Conservation (phyloP, 768 basidiomycete genomes). For the Hebeloma cylindrosporum region DNA sequence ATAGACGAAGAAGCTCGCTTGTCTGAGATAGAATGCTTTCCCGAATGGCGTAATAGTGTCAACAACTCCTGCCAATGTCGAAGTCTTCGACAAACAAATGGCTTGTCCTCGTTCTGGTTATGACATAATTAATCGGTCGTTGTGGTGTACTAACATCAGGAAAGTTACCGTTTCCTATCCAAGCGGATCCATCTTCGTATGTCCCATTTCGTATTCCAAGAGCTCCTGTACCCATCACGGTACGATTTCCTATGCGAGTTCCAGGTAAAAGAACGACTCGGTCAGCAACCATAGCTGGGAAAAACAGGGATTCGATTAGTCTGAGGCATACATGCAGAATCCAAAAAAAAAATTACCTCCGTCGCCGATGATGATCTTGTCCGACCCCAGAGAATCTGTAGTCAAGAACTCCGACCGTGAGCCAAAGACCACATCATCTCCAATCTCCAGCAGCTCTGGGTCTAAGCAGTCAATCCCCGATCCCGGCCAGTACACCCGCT, state of each 20-base stretch:
- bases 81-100: conserved; percentile 31
- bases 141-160: background rate
- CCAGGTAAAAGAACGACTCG: conserved; percentile 46
- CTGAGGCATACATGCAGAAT: background rate
- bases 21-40: conserved; percentile 40
- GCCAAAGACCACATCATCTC: conserved; percentile 50
- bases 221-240: conserved; percentile 50
- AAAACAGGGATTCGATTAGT: background rate
- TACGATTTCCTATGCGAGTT: conserved; percentile 37
- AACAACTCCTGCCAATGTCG: conserved; percentile 22
- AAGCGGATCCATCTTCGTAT: conserved; percentile 45
- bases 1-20: conserved; percentile 41
- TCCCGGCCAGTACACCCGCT: conserved; percentile 49
- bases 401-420: conserved; percentile 47
- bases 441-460: conserved; percentile 48
- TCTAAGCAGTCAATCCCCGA: conserved; percentile 46
- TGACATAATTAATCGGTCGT: background rate
- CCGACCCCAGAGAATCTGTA: conserved; percentile 42
- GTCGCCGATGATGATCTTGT: conserved; percentile 38
- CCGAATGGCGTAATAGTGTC: conserved; percentile 43
- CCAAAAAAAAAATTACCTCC: conserved; percentile 33
- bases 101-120: conserved; percentile 38
- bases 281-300: conserved; percentile 48
- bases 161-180: conserved; percentile 47
- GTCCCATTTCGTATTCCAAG: conserved; percentile 39